Evolutionary conservation across 163 green algal species (phyloP), one percentile per base, ranked within the genome.

Genomic region (Chloromonas sp.): DNA sequence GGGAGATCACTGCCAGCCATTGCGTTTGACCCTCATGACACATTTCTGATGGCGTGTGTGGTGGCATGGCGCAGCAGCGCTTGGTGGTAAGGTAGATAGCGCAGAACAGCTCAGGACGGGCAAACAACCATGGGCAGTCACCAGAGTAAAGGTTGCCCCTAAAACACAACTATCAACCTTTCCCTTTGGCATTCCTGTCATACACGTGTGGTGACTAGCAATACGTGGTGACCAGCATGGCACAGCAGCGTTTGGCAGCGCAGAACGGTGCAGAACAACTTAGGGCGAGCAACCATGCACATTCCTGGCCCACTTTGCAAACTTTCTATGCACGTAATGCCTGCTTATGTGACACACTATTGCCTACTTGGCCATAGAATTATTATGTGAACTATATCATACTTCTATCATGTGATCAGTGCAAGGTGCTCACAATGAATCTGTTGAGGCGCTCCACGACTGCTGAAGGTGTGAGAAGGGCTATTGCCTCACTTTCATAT

Each of bases 371-470:
- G 78, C n/a, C 8, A 3, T 2, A 15, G 2, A 58, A 3, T 61
- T n/a, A 82, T 15, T 61, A 2, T 82, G 36, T 14, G 58, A 66
- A 58, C 36, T 3, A 2, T 66, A 2, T 14, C 61, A 15, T 13
- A 66, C 2, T 1, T 82, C 2, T 3, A 13, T 36, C 2, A n/a
- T 13, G 11, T 14, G 36, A 14, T 14, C 3, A 70, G 58, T 61
- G 3, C 78, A 82, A 15, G 8, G 2, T 1, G 60, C 82, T 80
- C 14, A 84, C 82, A 77, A 98, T 98, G 88, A 92, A 93, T 1
- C 92, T 88, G 86, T 98, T 96, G 61, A 99, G 87, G 60, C 92
- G 84, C 84, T 97, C 93, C 60, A 98, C 96, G 2, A 98, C 93
- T 62, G 95, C 89, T 14, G 83, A 77, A 14, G 95, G 95, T 0